These are phyloP conservation scores for Lentinus tigrinus DNA, from an alignment of 768 basidiomycete species.

Conservation along the genomic window DNA sequence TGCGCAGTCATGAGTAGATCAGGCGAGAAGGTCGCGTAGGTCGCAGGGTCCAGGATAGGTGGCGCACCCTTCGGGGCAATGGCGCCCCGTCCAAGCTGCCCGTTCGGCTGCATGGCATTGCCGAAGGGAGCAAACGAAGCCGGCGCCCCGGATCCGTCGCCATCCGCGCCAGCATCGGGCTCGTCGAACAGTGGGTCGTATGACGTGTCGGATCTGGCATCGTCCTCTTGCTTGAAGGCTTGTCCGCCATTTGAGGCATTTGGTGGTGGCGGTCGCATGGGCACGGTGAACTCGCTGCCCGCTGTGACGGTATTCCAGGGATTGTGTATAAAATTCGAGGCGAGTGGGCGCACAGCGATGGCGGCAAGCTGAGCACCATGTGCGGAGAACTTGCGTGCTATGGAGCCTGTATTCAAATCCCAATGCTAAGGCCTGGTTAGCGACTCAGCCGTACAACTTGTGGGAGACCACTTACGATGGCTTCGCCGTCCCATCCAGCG, in stretches of 20 bases:
- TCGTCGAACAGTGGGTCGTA: constrained; percentile 92
- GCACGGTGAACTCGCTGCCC: constrained; percentile 6
- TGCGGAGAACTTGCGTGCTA: constrained; percentile 70
- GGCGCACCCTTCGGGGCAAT: constrained; percentile 67
- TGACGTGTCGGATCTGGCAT: constrained; percentile 75
- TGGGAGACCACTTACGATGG: constrained; percentile 55
- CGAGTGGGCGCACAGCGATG: constrained; percentile 71
- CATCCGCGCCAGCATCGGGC: constrained; percentile 55
- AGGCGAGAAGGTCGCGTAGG: constrained; percentile 66
- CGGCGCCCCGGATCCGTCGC: constrained; percentile 7
- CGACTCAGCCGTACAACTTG: constrained; percentile 9
- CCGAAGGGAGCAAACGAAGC: not conserved
- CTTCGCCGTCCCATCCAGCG: constrained; percentile 93
- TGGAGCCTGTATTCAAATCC: constrained; percentile 92
- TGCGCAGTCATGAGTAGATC: constrained; percentile 87
- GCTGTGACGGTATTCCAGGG: constrained; percentile 16
- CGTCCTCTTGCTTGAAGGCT: constrained; percentile 38
- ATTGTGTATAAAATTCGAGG: constrained; percentile 29
- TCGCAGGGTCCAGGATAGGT: constrained; percentile 61
- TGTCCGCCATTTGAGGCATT: constrained; percentile 2
- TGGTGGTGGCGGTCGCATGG: constrained; percentile 8
- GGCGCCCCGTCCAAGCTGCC: constrained; percentile 13
- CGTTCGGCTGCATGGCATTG: constrained; percentile 9
- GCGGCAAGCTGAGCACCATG: constrained; percentile 86
- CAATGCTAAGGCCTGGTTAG: constrained; percentile 69